Evolutionary conservation across 176 grass and related monocot genomes (phyloP), one percentile per base, ranked within the genome.

Genomic region (Ananas comosus): DNA sequence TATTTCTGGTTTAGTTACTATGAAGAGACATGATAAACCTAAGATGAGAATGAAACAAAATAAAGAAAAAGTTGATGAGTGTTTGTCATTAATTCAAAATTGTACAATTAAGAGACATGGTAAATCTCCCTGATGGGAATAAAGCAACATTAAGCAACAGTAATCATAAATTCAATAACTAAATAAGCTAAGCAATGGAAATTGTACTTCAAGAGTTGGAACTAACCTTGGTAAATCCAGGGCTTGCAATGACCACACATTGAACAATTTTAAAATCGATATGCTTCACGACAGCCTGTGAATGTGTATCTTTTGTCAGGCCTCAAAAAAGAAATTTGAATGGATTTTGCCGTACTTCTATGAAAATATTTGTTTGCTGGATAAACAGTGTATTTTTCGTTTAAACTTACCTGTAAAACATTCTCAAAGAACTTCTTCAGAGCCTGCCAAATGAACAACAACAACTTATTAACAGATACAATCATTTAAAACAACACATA

Each of bases 191-290:
- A 52, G 23, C 56, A 67, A 12, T 64, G 48, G 12, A 42, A 11
- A 9, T 50, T 58, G 47, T 28, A 6, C 68, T 25, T 64, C 51
- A 75, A 22, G 63, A 70, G 61, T 16, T 33, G 19, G 70, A 16
- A 66, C 69, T 74, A 85, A 97, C 94, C 94, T 97, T 97, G 50
- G 89, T 97, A 80, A 97, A 92, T 78, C 94, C 94, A 9, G 94
- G 89, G 71, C 94, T 92, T 83, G 89, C 94, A 86, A 97, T 85
- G 42, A 92, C 94, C 74, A 88, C 86, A 78, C 94, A 97, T 24
- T 75, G 80, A 61, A 97, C 78, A 11, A 92, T 79, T 74, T 83
- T 80, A 65, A 97, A 97, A 83, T 97, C 84, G 78, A 97, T 81
- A 69, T 92, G 84, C 70, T 92, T 97, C 64, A 92, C 64, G 53